These are phyloP conservation scores for Phytophthora gonapodyides DNA, from an alignment of 352 stramenopile genomes.

Conservation along the genomic window DNA sequence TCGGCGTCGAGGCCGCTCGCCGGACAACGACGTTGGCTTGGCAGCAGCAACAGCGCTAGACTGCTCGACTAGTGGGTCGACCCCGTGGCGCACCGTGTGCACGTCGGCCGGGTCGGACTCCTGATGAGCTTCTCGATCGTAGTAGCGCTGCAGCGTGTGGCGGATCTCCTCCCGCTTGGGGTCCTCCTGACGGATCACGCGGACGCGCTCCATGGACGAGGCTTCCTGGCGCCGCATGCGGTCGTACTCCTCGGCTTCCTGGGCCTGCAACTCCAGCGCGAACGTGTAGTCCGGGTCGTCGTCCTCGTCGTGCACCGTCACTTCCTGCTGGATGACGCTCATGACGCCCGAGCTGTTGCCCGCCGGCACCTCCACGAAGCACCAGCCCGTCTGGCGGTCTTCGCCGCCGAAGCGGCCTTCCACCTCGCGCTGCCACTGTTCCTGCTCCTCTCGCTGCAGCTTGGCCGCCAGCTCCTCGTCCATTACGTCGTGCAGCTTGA, in stretches of 20 bases:
- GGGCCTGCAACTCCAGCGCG: conserved; percentile 68
- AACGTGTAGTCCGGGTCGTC: conserved; percentile 79
- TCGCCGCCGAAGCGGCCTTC: conserved; percentile 62
- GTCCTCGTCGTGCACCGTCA: conserved; percentile 47
- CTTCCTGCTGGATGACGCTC: conserved; percentile 75
- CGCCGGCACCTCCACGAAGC: conserved; percentile 71
- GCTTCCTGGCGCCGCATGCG: conserved; percentile 68
- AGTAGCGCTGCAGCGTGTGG: conserved; percentile 54
- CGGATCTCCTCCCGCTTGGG: conserved; percentile 52
- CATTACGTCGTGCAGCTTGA: conserved; percentile 74
- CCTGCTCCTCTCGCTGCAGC: conserved; percentile 72
- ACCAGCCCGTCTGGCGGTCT: conserved; percentile 63
- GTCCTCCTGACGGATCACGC: conserved; percentile 59
- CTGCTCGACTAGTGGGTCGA: conserved; percentile 20
- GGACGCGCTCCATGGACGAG: conserved; percentile 68
- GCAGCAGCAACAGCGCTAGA: conserved; percentile 11
- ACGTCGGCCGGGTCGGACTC: conserved; percentile 30
- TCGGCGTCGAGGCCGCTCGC: conserved; percentile 39
- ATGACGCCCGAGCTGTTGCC: conserved; percentile 64
- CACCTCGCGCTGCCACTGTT: conserved; percentile 70
- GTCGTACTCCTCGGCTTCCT: conserved; percentile 78
- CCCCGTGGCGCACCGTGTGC: conserved; percentile 12
- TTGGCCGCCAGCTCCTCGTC: conserved; percentile 71
- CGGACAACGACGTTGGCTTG: conserved; percentile 3
- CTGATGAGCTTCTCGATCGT: conserved; percentile 39